Evolutionary conservation across 1,284 basidiomycete species (phyloP).

Genomic region (Sparassis latifolia): DNA sequence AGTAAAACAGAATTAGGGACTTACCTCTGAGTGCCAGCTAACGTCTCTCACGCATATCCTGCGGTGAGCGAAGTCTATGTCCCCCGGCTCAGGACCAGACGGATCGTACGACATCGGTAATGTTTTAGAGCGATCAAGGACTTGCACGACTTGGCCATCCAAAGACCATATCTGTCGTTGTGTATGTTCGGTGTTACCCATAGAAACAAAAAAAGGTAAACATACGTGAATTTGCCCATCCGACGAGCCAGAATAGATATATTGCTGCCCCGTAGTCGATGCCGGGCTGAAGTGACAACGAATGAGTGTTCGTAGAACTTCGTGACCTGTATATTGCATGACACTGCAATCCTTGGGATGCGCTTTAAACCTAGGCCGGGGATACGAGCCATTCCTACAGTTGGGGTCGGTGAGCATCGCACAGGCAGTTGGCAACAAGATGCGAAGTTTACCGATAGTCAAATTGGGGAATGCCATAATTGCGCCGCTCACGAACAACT

Average conservation of each 20-base stretch:
- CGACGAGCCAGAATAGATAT: slow-evolving; percentile 89
- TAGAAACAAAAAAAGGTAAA: slow-evolving; percentile 4
- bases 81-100: slow-evolving; percentile 44
- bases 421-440: neutral
- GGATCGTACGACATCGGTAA: slow-evolving; percentile 68
- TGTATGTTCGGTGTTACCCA: neutral
- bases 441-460: slow-evolving; percentile 67
- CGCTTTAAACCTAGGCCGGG: slow-evolving; percentile 50
- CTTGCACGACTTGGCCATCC: slow-evolving; percentile 80
- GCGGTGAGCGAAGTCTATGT: slow-evolving; percentile 19
- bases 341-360: slow-evolving; percentile 90
- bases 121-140: slow-evolving; percentile 77
- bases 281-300: slow-evolving; percentile 92
- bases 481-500: slow-evolving; percentile 29
- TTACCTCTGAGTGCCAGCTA: slow-evolving; percentile 77
- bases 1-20: slow-evolving; percentile 7
- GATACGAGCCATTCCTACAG: slow-evolving; percentile 60
- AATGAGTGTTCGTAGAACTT: slow-evolving; percentile 90
- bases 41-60: slow-evolving; percentile 83
- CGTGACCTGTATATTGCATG: slow-evolving; percentile 93
- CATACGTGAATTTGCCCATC: slow-evolving; percentile 79
- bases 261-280: slow-evolving; percentile 87
- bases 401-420: slow-evolving; percentile 1
- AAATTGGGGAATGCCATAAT: slow-evolving; percentile 62
- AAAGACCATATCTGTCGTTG: slow-evolving; percentile 82